Base-by-base conservation (phyloP, 371 early-diverging fungal species). In the Mucor plumbeus region DNA sequence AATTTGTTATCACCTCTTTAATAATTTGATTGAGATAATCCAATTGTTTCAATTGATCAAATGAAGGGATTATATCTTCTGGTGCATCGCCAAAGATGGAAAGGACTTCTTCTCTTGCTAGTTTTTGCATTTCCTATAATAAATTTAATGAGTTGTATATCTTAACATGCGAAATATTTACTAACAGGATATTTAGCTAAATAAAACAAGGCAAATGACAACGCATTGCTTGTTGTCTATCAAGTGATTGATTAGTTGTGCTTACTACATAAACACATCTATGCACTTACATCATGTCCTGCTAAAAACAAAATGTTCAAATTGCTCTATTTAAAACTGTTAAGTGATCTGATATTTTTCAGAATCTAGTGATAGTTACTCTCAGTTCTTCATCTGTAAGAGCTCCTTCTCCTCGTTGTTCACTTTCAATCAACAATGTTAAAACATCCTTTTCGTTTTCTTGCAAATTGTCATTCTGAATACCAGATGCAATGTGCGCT, bases 21-120 rank as follows among this genome's bases (percentile, higher is more conserved):
- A 84, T 77, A 33, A 83, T 70, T 60, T 70, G 70, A 60, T 82
- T 79, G n/a, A 83, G 39, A 58, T 85, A 85, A 14, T 68, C 66
- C 60, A 88, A 68, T 43, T 81, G 62, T 9, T 65, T 57, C 13
- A 78, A 63, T 63, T 85, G 75, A 44, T 79, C 78, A 43, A 74
- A 64, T 19, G 76, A 69, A 9, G 80, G 84, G 0, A 60, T 6
- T 4, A 59, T 35, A 53, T 67, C 61, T n/a, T 17, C 26, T 0
- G 59, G 60, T 1, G 55, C 58, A 36, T 69, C 62, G n/a, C 72
- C 75, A n/a, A 70, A 38, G 0, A 72, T 60, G 7, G 31, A 47
- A 7, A 57, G 38, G 1, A 61, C 44, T 54, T 58, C 64, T 35
- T 65, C 63, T 54, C 69, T 64, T 36, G 65, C 63, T 17, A 40